These are phyloP conservation scores for Cystobasidiaceae sp. DNA, from an alignment of 1,284 basidiomycete genomes.

Conservation along the genomic window DNA sequence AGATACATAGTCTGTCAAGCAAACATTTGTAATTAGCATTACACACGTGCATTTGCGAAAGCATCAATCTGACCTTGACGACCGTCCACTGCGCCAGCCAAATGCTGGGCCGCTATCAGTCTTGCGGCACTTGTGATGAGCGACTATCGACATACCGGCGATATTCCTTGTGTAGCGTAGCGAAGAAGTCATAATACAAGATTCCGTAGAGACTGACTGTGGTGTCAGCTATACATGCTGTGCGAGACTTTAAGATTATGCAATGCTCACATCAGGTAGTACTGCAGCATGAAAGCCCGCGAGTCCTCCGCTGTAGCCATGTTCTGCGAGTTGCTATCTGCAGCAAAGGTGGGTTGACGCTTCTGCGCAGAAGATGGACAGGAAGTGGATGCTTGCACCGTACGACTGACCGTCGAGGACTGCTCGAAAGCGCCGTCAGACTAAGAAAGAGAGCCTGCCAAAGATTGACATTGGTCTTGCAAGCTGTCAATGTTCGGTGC, in stretches of 20 bases:
- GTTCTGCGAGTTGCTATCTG: background rate
- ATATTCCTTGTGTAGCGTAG: conserved; percentile 11
- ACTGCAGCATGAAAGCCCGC: conserved; percentile 10
- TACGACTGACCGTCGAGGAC: no score
- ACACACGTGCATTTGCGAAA: background rate
- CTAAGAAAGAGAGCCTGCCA: no score
- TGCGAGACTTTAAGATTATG: background rate
- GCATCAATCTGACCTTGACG: background rate
- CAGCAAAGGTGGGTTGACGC: background rate
- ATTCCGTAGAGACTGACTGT: conserved; percentile 6
- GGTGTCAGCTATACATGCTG: background rate
- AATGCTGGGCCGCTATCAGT: background rate
- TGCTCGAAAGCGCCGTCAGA: no score
- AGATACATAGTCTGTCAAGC: background rate
- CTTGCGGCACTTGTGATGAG: background rate
- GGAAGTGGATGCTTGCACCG: no score
- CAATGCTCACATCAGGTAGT: conserved; percentile 22
- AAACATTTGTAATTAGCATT: background rate
- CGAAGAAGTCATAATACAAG: conserved; percentile 10
- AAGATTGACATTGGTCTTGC: background rate
- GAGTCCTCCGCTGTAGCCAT: conserved; percentile 1
- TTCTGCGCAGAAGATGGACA: no score
- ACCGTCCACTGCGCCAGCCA: conserved; percentile 1
- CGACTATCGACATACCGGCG: background rate
- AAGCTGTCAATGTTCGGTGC: background rate